phyloP scores from a whole-genome alignment of 2,329 filamentous ascomycete genomes.

The Fonsecaea nubica region DNA sequence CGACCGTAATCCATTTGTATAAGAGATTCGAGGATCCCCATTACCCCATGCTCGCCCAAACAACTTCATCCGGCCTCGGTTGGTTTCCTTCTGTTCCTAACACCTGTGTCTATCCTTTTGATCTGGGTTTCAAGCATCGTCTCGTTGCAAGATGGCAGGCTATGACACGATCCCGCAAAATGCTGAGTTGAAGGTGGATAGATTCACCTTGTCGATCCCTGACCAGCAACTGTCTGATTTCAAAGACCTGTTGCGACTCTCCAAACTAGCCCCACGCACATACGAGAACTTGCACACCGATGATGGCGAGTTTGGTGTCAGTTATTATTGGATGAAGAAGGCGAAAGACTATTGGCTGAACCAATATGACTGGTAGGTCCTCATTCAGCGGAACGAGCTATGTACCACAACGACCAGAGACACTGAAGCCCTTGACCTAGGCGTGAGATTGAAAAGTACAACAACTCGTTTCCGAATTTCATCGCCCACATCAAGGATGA shows the following conservation, averaged over 20 bases:
- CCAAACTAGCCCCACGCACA: conserved; percentile 56
- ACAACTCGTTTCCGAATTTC: conserved; percentile 61
- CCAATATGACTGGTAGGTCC: conserved; percentile 21
- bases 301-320: conserved; percentile 43
- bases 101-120: background rate
- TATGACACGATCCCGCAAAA: conserved; percentile 23
- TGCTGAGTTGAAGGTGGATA: conserved; percentile 15
- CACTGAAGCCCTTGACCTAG: background rate
- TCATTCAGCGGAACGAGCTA: background rate
- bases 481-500: conserved; percentile 51
- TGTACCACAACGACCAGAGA: background rate
- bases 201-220: conserved; percentile 35
- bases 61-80: background rate
- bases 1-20: background rate
- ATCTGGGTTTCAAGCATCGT: background rate
- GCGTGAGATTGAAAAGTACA: conserved; percentile 44
- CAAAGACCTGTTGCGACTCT: conserved; percentile 55
- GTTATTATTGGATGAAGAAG: conserved; percentile 24
- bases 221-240: conserved; percentile 56
- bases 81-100: background rate
- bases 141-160: conserved; percentile 18
- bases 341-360: conserved; percentile 25
- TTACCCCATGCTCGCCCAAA: background rate
- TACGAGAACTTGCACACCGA: conserved; percentile 56
- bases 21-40: background rate